Evolutionary conservation across 176 grass and related monocot genomes (phyloP).

Genomic region (Cenchrus americanus): DNA sequence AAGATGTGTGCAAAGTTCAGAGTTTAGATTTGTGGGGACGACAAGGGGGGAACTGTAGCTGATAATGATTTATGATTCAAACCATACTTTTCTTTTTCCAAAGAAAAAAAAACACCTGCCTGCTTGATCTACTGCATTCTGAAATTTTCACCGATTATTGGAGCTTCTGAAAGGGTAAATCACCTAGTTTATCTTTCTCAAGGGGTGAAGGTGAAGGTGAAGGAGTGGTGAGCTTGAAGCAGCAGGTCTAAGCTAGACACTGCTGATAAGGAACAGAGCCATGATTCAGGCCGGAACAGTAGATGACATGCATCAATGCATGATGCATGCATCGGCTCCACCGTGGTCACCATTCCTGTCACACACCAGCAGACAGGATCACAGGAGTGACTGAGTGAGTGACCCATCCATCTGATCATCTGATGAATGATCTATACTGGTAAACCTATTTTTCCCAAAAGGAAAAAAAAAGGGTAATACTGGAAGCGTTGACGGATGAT

Average conservation of each 20-base stretch:
- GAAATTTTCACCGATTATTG: no score
- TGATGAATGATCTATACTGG: not conserved
- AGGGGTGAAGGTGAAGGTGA: not conserved
- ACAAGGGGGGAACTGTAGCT: not conserved
- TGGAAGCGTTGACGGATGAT: slow-evolving; percentile 21
- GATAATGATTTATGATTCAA: slow-evolving; percentile 10
- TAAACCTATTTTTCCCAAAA: not conserved
- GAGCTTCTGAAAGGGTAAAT: not conserved
- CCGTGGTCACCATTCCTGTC: slow-evolving; percentile 19
- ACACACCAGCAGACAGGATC: slow-evolving; percentile 36
- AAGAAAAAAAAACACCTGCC: not conserved
- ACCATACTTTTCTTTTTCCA: not conserved
- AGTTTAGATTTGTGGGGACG: not conserved
- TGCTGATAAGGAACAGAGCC: not conserved
- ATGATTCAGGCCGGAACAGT: not conserved
- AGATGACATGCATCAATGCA: slow-evolving; percentile 3
- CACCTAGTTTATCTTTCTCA: not conserved
- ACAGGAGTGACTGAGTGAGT: not conserved
- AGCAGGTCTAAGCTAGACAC: not conserved
- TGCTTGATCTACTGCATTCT: not conserved
- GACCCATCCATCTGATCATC: slow-evolving; percentile 12
- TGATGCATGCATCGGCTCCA: slow-evolving; percentile 21
- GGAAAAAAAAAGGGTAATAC: not conserved
- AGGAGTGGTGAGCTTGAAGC: not conserved
- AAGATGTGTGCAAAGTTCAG: slow-evolving; percentile 12